These are phyloP conservation scores for Mycena sp. DNA, from an alignment of 1,284 basidiomycete genomes.

Conservation along the genomic window DNA sequence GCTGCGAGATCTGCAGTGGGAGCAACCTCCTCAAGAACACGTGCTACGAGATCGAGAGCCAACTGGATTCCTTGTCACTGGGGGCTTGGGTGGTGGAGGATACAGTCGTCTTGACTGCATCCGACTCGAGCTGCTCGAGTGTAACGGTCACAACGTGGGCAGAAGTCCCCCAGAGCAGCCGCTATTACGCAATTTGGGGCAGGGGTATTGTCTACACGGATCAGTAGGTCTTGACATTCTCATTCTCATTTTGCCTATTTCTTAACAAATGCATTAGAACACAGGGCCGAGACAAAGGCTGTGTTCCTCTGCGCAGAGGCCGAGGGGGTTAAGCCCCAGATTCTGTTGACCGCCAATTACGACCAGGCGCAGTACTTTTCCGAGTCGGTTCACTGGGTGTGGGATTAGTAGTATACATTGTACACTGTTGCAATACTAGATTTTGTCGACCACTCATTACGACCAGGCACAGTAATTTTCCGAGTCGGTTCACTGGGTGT, in stretches of 20 bases:
- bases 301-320: not conserved
- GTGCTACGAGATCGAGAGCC: not conserved
- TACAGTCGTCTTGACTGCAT: not conserved
- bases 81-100: not conserved
- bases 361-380: conserved; percentile 1
- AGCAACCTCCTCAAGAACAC: not conserved
- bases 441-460: no score
- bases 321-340: not conserved
- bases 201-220: not conserved
- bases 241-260: not conserved
- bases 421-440: not conserved
- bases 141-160: not conserved
- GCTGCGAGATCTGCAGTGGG: not conserved
- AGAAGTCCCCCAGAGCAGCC: not conserved
- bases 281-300: not conserved
- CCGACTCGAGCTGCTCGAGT: not conserved
- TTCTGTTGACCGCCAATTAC: not conserved
- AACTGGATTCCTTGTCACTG: not conserved
- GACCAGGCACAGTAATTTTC: conserved; percentile 1
- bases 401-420: not conserved
- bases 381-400: not conserved
- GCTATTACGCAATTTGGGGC: not conserved
- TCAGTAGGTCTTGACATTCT: not conserved
- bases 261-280: not conserved
- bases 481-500: not conserved